These are phyloP conservation scores for Pythium aphanidermatum DNA, from an alignment of 352 stramenopile species.

Conservation along the genomic window DNA sequence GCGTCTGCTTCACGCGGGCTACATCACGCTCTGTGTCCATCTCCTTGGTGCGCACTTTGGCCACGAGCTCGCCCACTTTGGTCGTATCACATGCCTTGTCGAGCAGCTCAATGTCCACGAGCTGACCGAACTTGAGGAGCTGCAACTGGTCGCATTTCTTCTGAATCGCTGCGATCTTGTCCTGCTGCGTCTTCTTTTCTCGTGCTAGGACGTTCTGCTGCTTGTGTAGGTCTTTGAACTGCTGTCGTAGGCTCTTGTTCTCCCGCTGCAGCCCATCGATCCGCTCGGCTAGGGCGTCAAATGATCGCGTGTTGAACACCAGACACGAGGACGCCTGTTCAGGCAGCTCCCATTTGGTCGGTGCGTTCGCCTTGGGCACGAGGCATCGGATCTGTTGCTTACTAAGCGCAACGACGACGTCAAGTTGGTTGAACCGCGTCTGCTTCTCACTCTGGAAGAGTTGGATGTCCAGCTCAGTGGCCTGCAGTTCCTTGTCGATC, in stretches of 20 bases:
- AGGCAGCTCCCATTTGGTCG: constrained; percentile 35
- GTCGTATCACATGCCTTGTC: constrained; percentile 82
- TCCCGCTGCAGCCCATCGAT: constrained; percentile 80
- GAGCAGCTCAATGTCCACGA: constrained; percentile 84
- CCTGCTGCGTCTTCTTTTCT: constrained; percentile 73
- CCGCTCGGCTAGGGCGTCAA: constrained; percentile 55
- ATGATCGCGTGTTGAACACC: constrained; percentile 60
- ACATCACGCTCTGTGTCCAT: constrained; percentile 54
- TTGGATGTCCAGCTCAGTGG: constrained; percentile 85
- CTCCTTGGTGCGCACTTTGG: constrained; percentile 68
- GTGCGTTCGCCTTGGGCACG: constrained; percentile 10
- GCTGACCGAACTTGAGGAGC: constrained; percentile 71
- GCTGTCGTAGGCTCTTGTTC: constrained; percentile 78
- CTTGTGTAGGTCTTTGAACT: constrained; percentile 87
- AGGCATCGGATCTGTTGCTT: constrained; percentile 72
- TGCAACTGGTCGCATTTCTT: constrained; percentile 75
- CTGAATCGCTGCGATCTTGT: constrained; percentile 54
- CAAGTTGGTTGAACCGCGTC: constrained; percentile 83
- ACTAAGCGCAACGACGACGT: constrained; percentile 75
- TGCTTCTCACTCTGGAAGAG: constrained; percentile 94
- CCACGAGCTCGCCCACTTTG: constrained; percentile 59
- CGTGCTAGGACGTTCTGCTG: constrained; percentile 76
- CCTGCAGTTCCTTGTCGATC: constrained; percentile 90
- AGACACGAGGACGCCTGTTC: constrained; percentile 48
- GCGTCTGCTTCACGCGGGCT: constrained; percentile 34